Conservation (phyloP, 2,329 filamentous ascomycete genomes). For the Fusarium scirpi region DNA sequence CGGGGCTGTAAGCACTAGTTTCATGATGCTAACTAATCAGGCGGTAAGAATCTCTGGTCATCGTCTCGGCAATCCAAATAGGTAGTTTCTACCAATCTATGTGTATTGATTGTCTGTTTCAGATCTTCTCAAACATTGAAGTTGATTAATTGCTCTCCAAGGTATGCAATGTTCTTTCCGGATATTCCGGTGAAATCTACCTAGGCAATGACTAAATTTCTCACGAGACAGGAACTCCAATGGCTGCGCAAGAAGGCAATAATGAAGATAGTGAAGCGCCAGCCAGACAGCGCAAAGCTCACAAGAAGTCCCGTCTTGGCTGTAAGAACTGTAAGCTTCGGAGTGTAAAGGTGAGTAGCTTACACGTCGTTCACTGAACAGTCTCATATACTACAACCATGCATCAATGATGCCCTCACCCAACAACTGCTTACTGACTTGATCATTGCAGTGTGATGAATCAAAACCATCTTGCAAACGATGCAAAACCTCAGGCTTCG, state of each 20-base stretch:
- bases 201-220: not conserved
- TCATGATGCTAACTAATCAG: not conserved
- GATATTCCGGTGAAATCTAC: not conserved
- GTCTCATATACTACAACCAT: not conserved
- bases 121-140: not conserved
- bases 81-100: not conserved
- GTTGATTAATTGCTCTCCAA: not conserved
- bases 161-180: conserved; percentile 6
- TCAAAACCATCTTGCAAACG: conserved; percentile 60
- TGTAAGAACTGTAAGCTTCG: conserved; percentile 69
- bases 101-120: not conserved
- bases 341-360: conserved; percentile 60
- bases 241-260: conserved; percentile 17
- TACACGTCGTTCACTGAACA: not conserved
- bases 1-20: conserved; percentile 16
- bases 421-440: not conserved
- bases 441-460: conserved; percentile 64
- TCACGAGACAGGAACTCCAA: not conserved
- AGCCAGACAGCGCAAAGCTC: conserved; percentile 52
- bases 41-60: not conserved
- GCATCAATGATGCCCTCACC: not conserved
- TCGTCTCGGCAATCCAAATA: conserved; percentile 4
- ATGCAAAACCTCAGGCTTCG: conserved; percentile 60
- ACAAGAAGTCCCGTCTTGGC: conserved; percentile 65
- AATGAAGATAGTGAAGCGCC: not conserved